Percentiles rank a stretch among this genome's conserved stretches.
These are phyloP conservation scores for Fusarium goolgardi DNA, from an alignment of 2,329 filamentous ascomycete species.

Conservation along the genomic window DNA sequence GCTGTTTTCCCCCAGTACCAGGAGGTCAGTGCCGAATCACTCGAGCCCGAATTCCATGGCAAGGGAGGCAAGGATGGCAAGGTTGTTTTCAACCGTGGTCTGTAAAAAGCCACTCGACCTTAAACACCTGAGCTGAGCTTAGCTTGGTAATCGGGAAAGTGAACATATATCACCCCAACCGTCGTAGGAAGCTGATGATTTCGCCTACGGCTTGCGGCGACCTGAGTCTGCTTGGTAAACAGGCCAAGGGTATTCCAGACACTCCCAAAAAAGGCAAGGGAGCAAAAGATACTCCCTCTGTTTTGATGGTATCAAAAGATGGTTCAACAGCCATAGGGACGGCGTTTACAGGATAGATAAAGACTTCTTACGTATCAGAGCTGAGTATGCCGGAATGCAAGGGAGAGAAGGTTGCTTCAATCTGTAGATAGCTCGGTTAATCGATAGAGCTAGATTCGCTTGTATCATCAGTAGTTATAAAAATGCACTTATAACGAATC, in stretches of 20 bases:
- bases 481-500: neutral
- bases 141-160: constrained; percentile 1
- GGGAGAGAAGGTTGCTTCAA: constrained; percentile 4
- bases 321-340: constrained; percentile 3
- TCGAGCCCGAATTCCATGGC: constrained; percentile 90
- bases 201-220: neutral
- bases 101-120: constrained; percentile 63
- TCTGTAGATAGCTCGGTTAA: neutral
- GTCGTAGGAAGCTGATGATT: neutral
- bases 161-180: constrained; percentile 2
- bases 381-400: constrained; percentile 3
- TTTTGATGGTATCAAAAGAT: constrained; percentile 2
- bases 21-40: constrained; percentile 75
- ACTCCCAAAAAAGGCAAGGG: neutral
- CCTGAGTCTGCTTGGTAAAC: neutral
- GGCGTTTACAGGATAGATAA: constrained; percentile 32
- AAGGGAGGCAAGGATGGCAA: constrained; percentile 81
- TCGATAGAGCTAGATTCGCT: constrained; percentile 25
- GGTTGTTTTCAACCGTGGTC: constrained; percentile 97
- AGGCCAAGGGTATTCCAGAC: neutral
- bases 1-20: constrained; percentile 94
- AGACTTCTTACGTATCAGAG: constrained; percentile 12
- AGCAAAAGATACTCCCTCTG: neutral
- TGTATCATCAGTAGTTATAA: constrained; percentile 9
- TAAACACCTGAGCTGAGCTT: neutral